phyloP scores from a whole-genome alignment of 2,329 filamentous ascomycete genomes.

The Sporothrix euskadiensis region DNA sequence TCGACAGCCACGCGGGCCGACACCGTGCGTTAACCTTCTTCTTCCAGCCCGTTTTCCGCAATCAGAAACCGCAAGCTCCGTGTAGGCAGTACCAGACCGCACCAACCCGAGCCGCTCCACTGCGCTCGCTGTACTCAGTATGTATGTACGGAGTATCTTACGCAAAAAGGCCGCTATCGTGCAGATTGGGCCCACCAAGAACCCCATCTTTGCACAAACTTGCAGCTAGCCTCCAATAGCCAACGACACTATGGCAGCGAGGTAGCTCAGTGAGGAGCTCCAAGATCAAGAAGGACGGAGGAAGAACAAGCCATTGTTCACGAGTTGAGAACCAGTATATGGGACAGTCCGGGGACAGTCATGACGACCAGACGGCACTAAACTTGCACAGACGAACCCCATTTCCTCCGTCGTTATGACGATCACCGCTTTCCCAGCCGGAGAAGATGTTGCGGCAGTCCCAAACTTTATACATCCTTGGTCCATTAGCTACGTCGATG shows the following conservation, averaged over 20 bases:
- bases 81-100: neutral
- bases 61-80: neutral
- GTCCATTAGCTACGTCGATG: neutral
- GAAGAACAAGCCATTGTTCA: neutral
- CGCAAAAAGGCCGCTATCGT: neutral
- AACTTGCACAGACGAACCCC: neutral
- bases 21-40: conserved; percentile 1
- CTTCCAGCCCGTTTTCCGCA: neutral
- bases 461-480: neutral
- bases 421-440: conserved; percentile 18
- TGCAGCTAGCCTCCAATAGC: neutral
- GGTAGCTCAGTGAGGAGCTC: neutral
- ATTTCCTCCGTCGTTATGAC: neutral
- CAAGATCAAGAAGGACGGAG: neutral
- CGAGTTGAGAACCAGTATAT: neutral
- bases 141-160: neutral
- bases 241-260: neutral
- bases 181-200: neutral
- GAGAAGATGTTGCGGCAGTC: neutral
- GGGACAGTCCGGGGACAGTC: neutral
- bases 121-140: neutral
- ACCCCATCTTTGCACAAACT: neutral
- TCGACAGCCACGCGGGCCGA: conserved; percentile 3
- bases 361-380: neutral
- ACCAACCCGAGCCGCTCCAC: neutral